Evolutionary conservation across 1,139 yeast species (phyloP).

Genomic region (Lodderomyces pseudojiufengensis): DNA sequence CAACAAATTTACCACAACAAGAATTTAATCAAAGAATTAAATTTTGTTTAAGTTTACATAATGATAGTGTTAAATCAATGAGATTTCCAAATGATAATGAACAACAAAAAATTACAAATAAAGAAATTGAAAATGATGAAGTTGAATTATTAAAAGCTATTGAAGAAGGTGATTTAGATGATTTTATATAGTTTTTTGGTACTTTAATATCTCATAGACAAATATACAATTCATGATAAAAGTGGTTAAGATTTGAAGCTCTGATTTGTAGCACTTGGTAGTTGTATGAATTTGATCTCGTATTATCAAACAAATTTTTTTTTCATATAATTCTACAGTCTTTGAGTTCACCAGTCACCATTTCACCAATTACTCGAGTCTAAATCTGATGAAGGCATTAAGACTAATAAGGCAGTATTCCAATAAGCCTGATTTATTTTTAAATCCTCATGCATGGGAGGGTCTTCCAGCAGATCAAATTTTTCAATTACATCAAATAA

Average conservation of each 20-base stretch:
- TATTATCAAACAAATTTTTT: too few species aligned
- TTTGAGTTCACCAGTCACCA: too few species aligned
- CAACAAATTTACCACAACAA: slow-evolving; percentile 81
- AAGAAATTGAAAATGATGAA: slow-evolving; percentile 36
- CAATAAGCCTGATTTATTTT: slow-evolving; percentile 20
- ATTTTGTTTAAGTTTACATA: slow-evolving; percentile 86
- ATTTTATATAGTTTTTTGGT: slow-evolving; percentile 33
- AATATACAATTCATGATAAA: too few species aligned
- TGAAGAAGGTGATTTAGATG: slow-evolving; percentile 50
- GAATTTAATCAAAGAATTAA: slow-evolving; percentile 91
- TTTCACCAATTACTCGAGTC: slow-evolving; percentile 25
- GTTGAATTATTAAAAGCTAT: slow-evolving; percentile 45
- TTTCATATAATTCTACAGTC: slow-evolving; percentile 6
- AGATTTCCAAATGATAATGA: slow-evolving; percentile 65
- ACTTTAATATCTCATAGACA: too few species aligned
- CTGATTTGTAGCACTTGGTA: too few species aligned
- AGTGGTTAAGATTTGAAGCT: too few species aligned
- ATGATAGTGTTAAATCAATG: slow-evolving; percentile 94
- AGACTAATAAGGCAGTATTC: slow-evolving; percentile 2
- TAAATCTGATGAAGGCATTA: slow-evolving; percentile 6
- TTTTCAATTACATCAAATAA: slow-evolving; percentile 55
- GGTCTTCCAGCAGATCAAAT: slow-evolving; percentile 64
- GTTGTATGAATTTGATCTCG: too few species aligned
- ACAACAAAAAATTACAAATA: slow-evolving; percentile 29
- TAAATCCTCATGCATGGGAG: slow-evolving; percentile 66